Evolutionary conservation across 768 basidiomycete species (phyloP).

Genomic region (Tylopilus felleus): DNA sequence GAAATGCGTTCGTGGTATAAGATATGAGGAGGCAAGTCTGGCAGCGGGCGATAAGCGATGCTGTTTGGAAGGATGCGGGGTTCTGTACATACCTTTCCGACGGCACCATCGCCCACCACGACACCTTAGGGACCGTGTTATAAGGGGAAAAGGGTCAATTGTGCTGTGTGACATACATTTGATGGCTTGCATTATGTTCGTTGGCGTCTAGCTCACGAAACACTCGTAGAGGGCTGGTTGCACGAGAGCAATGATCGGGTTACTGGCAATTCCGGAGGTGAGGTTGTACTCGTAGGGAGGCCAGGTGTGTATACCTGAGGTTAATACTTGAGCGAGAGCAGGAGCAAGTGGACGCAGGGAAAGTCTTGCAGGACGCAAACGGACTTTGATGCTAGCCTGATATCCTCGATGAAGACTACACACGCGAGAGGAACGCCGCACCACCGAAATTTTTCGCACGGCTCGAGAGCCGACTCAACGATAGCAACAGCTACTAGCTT

Average conservation of each 20-base stretch:
- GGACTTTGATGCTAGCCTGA: conserved; percentile 27
- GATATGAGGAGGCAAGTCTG: conserved; percentile 99
- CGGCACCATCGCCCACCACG: conserved; percentile 98
- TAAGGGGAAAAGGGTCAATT: conserved; percentile 29
- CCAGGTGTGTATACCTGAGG: conserved; percentile 3
- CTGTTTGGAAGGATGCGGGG: conserved; percentile 1
- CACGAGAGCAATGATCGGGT: conserved; percentile 15
- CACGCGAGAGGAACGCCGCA: conserved; percentile 16
- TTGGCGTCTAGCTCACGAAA: conserved; percentile 16
- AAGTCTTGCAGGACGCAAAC: conserved; percentile 10
- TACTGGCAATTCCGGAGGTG: conserved; percentile 10
- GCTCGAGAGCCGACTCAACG: neutral
- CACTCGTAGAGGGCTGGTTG: conserved; percentile 10
- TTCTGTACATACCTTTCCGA: conserved; percentile 76
- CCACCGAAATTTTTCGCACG: conserved; percentile 26
- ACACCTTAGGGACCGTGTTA: conserved; percentile 59
- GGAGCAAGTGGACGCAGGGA: neutral
- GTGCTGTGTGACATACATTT: conserved; percentile 60
- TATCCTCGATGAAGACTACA: conserved; percentile 27
- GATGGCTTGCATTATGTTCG: conserved; percentile 74
- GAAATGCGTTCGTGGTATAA: conserved; percentile 98
- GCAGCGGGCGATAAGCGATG: conserved; percentile 11
- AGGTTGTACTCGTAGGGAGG: conserved; percentile 4
- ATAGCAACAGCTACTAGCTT: conserved; percentile 6
- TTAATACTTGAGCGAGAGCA: neutral